These are phyloP conservation scores for Eleusine indica DNA, from an alignment of 176 grass and related monocot genomes.

Conservation along the genomic window DNA sequence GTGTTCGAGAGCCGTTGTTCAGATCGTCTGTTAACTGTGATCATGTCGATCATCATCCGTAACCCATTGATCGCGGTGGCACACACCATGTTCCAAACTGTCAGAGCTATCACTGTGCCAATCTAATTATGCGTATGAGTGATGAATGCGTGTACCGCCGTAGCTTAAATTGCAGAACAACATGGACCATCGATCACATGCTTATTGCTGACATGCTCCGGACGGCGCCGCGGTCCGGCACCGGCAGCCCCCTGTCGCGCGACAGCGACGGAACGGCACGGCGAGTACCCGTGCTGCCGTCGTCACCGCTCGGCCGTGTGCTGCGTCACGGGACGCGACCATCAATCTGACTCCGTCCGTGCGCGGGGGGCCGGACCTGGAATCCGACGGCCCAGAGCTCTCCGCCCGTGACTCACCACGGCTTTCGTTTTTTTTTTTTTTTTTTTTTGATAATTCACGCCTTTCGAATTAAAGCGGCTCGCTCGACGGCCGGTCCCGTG, in stretches of 20 bases:
- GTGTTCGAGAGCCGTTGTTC: no score
- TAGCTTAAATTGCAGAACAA: not conserved
- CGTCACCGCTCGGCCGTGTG: constrained; percentile 21
- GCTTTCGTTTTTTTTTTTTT: constrained; percentile 26
- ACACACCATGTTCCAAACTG: not conserved
- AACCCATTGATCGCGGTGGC: not conserved
- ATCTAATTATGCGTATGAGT: not conserved
- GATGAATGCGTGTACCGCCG: not conserved
- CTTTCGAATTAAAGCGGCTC: constrained; percentile 48
- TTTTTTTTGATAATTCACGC: no score
- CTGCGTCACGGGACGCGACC: not conserved
- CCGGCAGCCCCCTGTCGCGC: constrained; percentile 16
- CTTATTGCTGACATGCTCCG: not conserved
- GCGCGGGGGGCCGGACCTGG: not conserved
- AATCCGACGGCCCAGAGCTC: constrained; percentile 2
- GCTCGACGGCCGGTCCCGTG: constrained; percentile 14
- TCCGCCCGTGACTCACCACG: constrained; percentile 42
- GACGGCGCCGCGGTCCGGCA: not conserved
- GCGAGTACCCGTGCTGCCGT: constrained; percentile 22
- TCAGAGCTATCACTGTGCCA: not conserved
- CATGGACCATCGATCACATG: not conserved
- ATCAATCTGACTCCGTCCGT: not conserved
- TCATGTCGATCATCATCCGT: no score
- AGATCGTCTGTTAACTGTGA: no score
- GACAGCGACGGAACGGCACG: constrained; percentile 39